These are phyloP conservation scores for Talaromyces rugulosus DNA, from an alignment of 2,329 filamentous ascomycete species.

Conservation along the genomic window DNA sequence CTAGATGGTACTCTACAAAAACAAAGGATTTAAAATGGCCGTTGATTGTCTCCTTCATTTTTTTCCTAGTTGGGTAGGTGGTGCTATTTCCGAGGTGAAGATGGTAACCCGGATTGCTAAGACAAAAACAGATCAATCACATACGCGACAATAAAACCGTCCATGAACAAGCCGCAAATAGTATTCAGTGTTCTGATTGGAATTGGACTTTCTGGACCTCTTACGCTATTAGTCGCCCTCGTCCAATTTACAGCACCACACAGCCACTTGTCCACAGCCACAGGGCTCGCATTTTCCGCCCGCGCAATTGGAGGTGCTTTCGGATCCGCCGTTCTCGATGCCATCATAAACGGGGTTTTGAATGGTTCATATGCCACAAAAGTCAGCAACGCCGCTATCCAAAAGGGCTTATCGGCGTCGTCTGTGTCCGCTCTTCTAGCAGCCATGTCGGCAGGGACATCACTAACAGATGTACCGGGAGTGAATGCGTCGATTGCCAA, in stretches of 20 bases:
- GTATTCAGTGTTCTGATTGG: conserved; percentile 22
- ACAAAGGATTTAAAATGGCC: conserved; percentile 6
- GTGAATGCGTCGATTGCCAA: conserved; percentile 36
- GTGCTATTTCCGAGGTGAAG: background rate
- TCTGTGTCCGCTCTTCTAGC: background rate
- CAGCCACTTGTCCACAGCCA: conserved; percentile 50
- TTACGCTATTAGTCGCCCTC: conserved; percentile 32
- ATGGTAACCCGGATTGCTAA: background rate
- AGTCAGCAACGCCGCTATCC: conserved; percentile 39
- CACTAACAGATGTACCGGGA: conserved; percentile 25
- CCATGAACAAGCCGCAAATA: conserved; percentile 2
- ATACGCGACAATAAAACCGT: conserved; percentile 5
- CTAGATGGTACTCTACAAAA: background rate
- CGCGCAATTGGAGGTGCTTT: conserved; percentile 50
- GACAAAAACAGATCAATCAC: background rate
- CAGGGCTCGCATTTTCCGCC: conserved; percentile 51
- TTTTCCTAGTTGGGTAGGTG: conserved; percentile 2
- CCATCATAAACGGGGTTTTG: conserved; percentile 49
- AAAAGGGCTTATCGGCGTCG: background rate
- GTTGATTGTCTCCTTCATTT: background rate
- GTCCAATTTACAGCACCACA: conserved; percentile 54
- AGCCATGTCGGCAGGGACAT: background rate
- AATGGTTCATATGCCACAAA: conserved; percentile 35
- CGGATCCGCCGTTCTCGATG: conserved; percentile 49
- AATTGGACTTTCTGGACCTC: conserved; percentile 47